Evolutionary conservation across 2,329 filamentous ascomycete species (phyloP), one percentile per base, ranked within the genome.

Genomic region (Lizonia empirigonia): DNA sequence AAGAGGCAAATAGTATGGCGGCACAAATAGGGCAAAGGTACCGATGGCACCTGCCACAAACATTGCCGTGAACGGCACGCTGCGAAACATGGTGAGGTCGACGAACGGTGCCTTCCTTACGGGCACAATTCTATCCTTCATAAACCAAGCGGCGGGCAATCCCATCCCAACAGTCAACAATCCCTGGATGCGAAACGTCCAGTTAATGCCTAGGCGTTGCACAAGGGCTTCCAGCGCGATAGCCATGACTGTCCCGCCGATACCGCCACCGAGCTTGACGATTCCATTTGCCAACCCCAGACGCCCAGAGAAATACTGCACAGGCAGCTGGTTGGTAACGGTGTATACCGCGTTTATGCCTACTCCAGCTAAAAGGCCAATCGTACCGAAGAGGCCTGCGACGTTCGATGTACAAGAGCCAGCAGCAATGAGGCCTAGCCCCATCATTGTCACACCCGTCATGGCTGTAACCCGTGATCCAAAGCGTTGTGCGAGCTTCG

Each of bases 401-500:
- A 59, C 27, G 3, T 50, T 56, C 3, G 39, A 38, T 3, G 74
- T 74, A 4, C 74, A 69, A 55, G 79, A 82, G 6, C 79, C 73
- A 44, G 76, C 78, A 18, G 77, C 55, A 6, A 83, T 72, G 53
- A 79, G 74, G 1, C 79, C 80, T 2, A 77, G 22, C 0, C 81
- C 80, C 40, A 85, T 73, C 16, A 83, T 66, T 0, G 70, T 60
- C 0, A 85, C 72, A 0, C 83, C 83, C 2, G 79, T 30, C 7
- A 85, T 41, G 0, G 73, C 78, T 2, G 78, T 78, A 22, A 59
- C 58, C 12, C 78, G 72, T 5, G 78, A 74, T 0, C 84, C 84
- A 12, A 85, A 59, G 16, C 66, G 61, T 6, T 77, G 72, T 45
- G 83, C 77, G 5, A 84, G 38, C n/a, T 78, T 74, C 0, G 79